Base-by-base conservation (phyloP, 2,329 filamentous ascomycete genomes). In the Colletotrichum sp. region DNA sequence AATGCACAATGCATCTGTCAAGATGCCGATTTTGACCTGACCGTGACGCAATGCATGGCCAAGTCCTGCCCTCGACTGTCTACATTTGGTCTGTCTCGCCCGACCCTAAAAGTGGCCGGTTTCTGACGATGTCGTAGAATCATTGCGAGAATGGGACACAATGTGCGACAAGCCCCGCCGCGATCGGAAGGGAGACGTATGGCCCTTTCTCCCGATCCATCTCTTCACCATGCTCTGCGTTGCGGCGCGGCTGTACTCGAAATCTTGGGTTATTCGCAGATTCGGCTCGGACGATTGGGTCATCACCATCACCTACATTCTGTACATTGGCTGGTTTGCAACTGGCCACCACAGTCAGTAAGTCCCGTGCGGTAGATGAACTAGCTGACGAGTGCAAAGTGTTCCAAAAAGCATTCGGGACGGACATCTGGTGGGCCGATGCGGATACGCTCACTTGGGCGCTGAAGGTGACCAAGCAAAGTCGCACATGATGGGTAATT, bases 141-240 rank as follows among this genome's bases (percentile, higher is more conserved):
- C 71, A 8, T 27, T 70, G 25, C 68, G 71, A n/a, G 71, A 74
- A 22, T 70, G 66, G 71, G 71, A 74, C 8, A 58, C n/a, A 3
- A 70, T 74, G 66, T 74, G 71, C 56, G 65, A 64, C 3, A 74
- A 43, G 27, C 66, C 71, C 1, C 56, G 71, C 6, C 36, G 71
- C 5, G 48, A 74, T 4, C 39, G 71, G 1, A 70, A 56, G 6
- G 32, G 27, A 52, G 66, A 72, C 18, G 62, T 70, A 3, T 70
- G 71, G 71, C 71, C 58, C n/a, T 74, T 64, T 60, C n/a, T 74
- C 6, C 71, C 71, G 10, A 64, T 74, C 5, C 71, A 74, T 28
- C 15, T 74, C 9, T 58, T 74, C 32, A 8, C 66, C 9, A 64
- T 74, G 71, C 5, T 25, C 1, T 74, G 71, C 15, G 66, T 74